Base-by-base conservation (phyloP, 192 early-diverging fungal species). In the Mortierella claussenii region DNA sequence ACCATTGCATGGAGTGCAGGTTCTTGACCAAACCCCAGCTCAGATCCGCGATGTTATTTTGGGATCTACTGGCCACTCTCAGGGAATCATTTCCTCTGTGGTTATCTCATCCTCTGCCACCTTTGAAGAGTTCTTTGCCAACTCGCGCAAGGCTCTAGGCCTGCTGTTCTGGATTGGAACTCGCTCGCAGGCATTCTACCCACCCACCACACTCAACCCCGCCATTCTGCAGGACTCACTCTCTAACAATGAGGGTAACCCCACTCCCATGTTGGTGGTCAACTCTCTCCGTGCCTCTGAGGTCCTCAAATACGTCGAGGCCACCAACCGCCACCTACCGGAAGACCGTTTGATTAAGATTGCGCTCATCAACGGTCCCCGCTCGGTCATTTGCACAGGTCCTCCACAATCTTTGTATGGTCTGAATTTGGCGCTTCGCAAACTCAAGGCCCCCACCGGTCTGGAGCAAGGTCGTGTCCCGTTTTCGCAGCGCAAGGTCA, bases 181-280 rank as follows among this genome's bases (percentile, higher is more conserved):
- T 6, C 81, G 94, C 21, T 81, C 97, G 17, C 91, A 96, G 78
- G 81, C 89, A 61, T 88, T 90, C 1, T 92, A 87, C 64, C 94
- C 94, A 30, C 82, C 85, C 23, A 95, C 91, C 21, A 92, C 92
- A 31, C 81, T 93, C 40, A 90, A 94, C 85, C 93, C 94, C 54
- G 89, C 87, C 59, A 94, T 98, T 71, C 80, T 96, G 27, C 89
- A 95, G 79, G 96, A 96, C 75, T 96, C 94, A 24, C 84, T 96
- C 32, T 83, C 80, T 60, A 92, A 92, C 85, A 89, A 92, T 62
- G 96, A 98, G 79, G 96, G 95, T 52, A 91, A 90, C 27, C 95
- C 95, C 6, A 93, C 93, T 9, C 93, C 94, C 46, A 98, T 98
- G 96, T 85, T 98, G 61, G 89, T 91, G 60, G 84, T 98, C 63